Percentiles rank a stretch among this genome's conserved stretches.
These are phyloP conservation scores for Trichoderma endophyticum DNA, from an alignment of 2,329 filamentous ascomycete species.

Conservation along the genomic window DNA sequence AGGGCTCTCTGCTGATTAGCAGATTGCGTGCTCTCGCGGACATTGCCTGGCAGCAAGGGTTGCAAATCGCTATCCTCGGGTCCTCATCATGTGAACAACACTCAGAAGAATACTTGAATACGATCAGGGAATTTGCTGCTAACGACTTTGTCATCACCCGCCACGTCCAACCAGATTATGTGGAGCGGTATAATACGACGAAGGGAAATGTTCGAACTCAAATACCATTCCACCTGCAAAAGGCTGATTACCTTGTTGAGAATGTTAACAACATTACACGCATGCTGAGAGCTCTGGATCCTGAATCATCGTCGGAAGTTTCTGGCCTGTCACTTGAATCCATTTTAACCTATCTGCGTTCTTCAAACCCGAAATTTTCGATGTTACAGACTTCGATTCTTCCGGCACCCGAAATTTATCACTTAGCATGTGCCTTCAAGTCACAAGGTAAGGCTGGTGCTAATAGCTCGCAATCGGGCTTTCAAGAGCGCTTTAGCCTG, in stretches of 20 bases:
- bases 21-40: conserved; percentile 71
- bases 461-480: conserved; percentile 25
- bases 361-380: conserved; percentile 26
- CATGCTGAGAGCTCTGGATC: conserved; percentile 43
- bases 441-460: conserved; percentile 22
- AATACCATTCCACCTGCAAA: conserved; percentile 27
- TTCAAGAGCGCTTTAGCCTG: conserved; percentile 33
- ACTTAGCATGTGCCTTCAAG: conserved; percentile 35
- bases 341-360: conserved; percentile 29
- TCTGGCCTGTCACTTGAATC: conserved; percentile 25
- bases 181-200: conserved; percentile 20
- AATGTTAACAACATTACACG: conserved; percentile 47
- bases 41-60: conserved; percentile 66
- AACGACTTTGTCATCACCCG: conserved; percentile 42
- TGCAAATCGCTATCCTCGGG: conserved; percentile 75
- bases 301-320: conserved; percentile 12
- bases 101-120: conserved; percentile 41
- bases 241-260: conserved; percentile 41
- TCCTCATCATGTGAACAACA: conserved; percentile 60
- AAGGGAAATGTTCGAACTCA: not conserved
- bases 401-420: conserved; percentile 39
- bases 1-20: conserved; percentile 66
- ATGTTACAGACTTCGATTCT: conserved; percentile 37
- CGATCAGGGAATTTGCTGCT: conserved; percentile 38
- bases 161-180: conserved; percentile 32